Base-by-base conservation (phyloP, 805 yeast species). In the Cyberlindnera mycetangii region DNA sequence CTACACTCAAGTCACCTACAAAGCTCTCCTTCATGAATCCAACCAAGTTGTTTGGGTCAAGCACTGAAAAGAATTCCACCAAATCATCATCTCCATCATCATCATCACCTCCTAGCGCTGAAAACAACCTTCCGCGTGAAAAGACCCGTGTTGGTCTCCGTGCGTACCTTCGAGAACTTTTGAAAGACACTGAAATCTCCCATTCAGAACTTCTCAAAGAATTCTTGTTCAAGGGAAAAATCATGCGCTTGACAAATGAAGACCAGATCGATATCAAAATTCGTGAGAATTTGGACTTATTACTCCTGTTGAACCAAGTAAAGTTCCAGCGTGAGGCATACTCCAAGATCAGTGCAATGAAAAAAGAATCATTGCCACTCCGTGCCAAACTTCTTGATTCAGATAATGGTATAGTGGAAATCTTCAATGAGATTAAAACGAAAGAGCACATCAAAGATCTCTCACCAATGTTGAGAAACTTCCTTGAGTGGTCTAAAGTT, bases 401-500 rank as follows among this genome's bases (percentile, higher is more conserved):
- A 25, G 72, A 70, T 12, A 66, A 73, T 30, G 89, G 90, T 4
- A 64, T 90, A 18, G 65, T 76, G 3, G 67, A 72, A 16, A 61
- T 92, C 10, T 82, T 92, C 52, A 58, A 70, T 22, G 95, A 89
- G 54, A 69, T 93, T 20, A 83, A 84, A 42, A 59, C 62, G 4
- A 75, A 81, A 32, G 61, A 67, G 0, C 68, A 66, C 12, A 73
- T 86, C 7, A 65, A 65, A 11, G 78, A 85, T 8, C 68, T 89
- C 39, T 78, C 92, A 6, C 84, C 85, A 2, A 71, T 85, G 31
- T 69, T 89, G 35, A 71, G 73, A 50, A 76, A 86, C 38, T 82
- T 90, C 51, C 71, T 88, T 33, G 89, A 86, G 53, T 84, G 96
- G 88, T 77, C 84, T 48, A 80, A 89, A 49, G 76, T 92, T 10